Base-by-base conservation (phyloP, 192 early-diverging fungal genomes). In the Mortierella alpina region DNA sequence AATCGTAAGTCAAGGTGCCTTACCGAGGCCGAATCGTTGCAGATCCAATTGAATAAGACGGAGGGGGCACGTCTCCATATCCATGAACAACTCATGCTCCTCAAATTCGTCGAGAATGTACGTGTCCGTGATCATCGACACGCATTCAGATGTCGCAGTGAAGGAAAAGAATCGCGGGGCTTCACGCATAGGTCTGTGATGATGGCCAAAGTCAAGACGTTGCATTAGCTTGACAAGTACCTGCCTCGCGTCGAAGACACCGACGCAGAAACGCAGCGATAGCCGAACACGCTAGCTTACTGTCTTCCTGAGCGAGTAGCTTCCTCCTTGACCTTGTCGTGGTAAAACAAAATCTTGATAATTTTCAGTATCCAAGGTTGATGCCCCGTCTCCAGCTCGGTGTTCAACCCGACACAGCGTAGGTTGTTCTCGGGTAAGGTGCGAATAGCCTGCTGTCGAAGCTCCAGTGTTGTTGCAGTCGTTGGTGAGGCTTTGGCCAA, bases 11-110 rank as follows among this genome's bases (percentile, higher is more conserved):
- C 31, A n/a, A 18, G n/a, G 17, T 5, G 23, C 63, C 74, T 57
- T 70, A 86, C 85, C 85, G 44, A 87, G 73, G 52, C 85, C 86
- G 56, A 84, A 83, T 11, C 86, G 84, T 49, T 85, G 81, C 53
- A 93, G 72, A 74, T 93, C 88, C 31, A 93, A 83, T 68, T 92
- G 91, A 60, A 93, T 91, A 51, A 91, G 86, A 47, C 90, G 85
- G 45, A 92, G 82, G 1, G 83, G 80, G 15, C 73, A 68, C 31
- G 72, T 79, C 17, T 79, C 73, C 67, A 83, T 75, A 52, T 83
- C 83, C 60, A 78, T 84, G 44, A 87, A 88, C 15, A 90, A 55
- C n/a, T 81, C 72, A 23, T 88, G 76, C 40, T 84, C 84, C 20
- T 83, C 74, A 70, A 88, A 88, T 41, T 85, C 68, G 23, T 83